phyloP scores from a whole-genome alignment of 2,329 filamentous ascomycete species.

The Nemania bipapillata region DNA sequence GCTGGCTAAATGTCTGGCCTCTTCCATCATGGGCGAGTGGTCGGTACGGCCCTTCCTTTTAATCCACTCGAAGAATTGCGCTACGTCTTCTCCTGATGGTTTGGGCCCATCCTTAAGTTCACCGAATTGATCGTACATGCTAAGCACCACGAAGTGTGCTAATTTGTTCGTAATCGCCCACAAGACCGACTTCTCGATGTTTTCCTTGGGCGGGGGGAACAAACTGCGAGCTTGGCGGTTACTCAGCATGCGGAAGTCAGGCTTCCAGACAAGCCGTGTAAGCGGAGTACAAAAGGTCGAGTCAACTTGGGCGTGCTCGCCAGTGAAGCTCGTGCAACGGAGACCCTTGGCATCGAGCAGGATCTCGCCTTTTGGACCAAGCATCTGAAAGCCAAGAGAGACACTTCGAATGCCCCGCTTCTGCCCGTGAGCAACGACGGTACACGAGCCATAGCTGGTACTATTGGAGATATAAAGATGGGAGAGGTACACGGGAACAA shows the following conservation, averaged over 20 bases:
- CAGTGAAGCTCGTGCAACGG: constrained; percentile 13
- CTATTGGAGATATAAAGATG: constrained; percentile 30
- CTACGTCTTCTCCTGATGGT: background rate
- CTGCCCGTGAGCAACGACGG: constrained; percentile 20
- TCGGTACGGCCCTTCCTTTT: background rate
- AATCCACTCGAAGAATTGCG: constrained; percentile 9
- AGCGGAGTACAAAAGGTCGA: constrained; percentile 24
- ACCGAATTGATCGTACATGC: background rate
- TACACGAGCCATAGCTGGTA: background rate
- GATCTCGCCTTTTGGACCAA: constrained; percentile 24
- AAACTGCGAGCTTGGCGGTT: constrained; percentile 2
- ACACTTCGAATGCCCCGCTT: constrained; percentile 32
- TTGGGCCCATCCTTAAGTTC: background rate
- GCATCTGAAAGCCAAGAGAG: constrained; percentile 33
- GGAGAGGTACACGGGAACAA: constrained; percentile 39
- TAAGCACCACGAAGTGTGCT: background rate
- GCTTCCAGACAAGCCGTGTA: constrained; percentile 34
- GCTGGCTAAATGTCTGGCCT: background rate
- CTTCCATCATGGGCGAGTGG: background rate
- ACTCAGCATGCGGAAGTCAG: constrained; percentile 19
- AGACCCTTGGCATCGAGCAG: constrained; percentile 27
- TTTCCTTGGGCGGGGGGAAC: constrained; percentile 4
- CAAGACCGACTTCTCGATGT: background rate
- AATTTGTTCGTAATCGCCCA: background rate
- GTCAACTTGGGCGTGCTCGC: constrained; percentile 7